Evolutionary conservation across 371 early-diverging fungal species (phyloP), one percentile per base, ranked within the genome.

Genomic region (Mucor velutinosus): DNA sequence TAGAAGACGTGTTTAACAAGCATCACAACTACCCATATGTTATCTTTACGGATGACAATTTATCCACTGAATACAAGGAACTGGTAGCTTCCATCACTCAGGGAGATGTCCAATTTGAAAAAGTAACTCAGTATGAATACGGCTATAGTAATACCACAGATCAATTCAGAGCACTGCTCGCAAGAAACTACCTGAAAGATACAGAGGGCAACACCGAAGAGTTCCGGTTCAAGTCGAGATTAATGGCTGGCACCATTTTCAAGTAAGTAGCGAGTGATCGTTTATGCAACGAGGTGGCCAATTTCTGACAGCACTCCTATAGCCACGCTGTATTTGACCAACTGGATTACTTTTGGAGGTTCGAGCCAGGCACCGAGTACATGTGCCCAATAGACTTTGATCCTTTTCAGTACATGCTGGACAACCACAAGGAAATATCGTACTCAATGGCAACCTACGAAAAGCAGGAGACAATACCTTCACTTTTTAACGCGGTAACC

Each of bases 381-480:
- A 83, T 79, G 57, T 95, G 96, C 75, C 86, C 91, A n/a, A 91
- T 96, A 59, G 86, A 84, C 51, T 89, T 89, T 64, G 96, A 96
- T 77, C 93, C 93, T n/a, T 95, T 96, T 77, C 72, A 84, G 69
- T 93, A 75, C 65, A 90, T 93, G 90, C 67, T 82, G 51, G 76
- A 89, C 35, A 83, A 89, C 68, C 83, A 86, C 32, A 91, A 92
- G 64, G 73, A 86, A 55, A 91, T 95, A 73, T 92, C 86, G 0
- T 89, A 80, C 67, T 90, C 87, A 12, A 89, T 94, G 37, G 81
- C 88, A 6, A 70, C 91, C 1, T 64, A 68, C 27, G 96, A 95
- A 75, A 75, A 85, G 64, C 81, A 76, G 71, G 77, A 86, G 30
- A 95, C 95, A 0, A 83, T 95, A 11, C 88, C 93, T 1, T 84